These are phyloP conservation scores for Penicillium sp. DNA, from an alignment of 2,329 filamentous ascomycete genomes.

Conservation along the genomic window DNA sequence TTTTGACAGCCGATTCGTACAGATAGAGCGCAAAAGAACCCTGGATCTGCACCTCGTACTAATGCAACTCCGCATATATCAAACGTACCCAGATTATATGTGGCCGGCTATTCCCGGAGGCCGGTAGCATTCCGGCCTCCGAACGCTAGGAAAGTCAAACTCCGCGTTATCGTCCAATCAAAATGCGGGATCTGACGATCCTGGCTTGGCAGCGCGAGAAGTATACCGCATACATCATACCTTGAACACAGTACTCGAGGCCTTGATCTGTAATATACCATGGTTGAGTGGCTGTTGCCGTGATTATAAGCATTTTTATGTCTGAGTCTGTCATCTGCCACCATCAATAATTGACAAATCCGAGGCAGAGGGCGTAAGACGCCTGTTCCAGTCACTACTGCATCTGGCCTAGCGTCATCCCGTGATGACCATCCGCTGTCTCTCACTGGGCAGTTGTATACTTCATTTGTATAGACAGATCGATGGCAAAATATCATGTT, in stretches of 20 bases:
- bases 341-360: background rate
- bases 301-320: background rate
- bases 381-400: slow-evolving; percentile 1
- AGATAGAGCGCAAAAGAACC: no score
- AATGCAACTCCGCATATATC: background rate
- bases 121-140: slow-evolving; percentile 47
- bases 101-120: slow-evolving; percentile 40
- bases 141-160: slow-evolving; percentile 31
- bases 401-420: slow-evolving; percentile 30
- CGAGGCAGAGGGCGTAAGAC: background rate
- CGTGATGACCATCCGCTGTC: slow-evolving; percentile 33
- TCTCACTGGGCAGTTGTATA: slow-evolving; percentile 31
- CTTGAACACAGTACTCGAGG: slow-evolving; percentile 9
- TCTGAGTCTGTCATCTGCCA: background rate
- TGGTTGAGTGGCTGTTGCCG: background rate
- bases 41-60: background rate
- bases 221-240: slow-evolving; percentile 23
- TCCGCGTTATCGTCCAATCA: slow-evolving; percentile 26
- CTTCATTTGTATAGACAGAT: slow-evolving; percentile 19
- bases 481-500: slow-evolving; percentile 10
- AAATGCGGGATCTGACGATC: background rate
- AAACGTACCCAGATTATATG: background rate
- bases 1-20: no score
- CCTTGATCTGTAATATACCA: background rate
- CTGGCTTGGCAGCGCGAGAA: slow-evolving; percentile 23